A percentile compares a stretch with the other conserved stretches of the same genome.
Evolutionary conservation across 129 eudicot genomes (phyloP).

Genomic region (Centella asiatica): DNA sequence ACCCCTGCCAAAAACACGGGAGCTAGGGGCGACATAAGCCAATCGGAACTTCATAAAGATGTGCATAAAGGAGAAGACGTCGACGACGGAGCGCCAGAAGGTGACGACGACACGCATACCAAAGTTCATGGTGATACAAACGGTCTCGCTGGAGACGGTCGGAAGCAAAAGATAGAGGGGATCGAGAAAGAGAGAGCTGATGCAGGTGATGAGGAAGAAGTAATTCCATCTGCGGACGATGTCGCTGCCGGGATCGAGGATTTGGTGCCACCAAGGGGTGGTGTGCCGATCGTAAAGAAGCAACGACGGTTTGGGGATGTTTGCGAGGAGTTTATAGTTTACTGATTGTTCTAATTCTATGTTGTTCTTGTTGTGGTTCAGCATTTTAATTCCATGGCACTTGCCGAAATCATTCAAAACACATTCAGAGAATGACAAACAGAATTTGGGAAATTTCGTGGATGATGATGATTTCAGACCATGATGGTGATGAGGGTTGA

Average conservation of each 20-base stretch:
- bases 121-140: conserved; percentile 48
- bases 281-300: conserved; percentile 16
- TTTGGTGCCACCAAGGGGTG: conserved; percentile 51
- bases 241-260: conserved; percentile 62
- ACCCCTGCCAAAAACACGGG: conserved; percentile 72
- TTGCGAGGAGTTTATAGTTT: conserved; percentile 7
- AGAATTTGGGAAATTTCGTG: too few species aligned
- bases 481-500: too few species aligned
- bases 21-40: conserved; percentile 50
- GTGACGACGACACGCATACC: conserved; percentile 40
- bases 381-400: conserved; percentile 12
- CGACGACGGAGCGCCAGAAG: conserved; percentile 44
- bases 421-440: not conserved
- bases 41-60: conserved; percentile 66
- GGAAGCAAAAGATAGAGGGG: conserved; percentile 76
- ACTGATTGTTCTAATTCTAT: conserved; percentile 29
- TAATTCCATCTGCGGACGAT: conserved; percentile 70
- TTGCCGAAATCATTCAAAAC: too few species aligned
- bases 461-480: too few species aligned
- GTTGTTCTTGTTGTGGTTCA: conserved; percentile 29
- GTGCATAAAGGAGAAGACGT: conserved; percentile 51
- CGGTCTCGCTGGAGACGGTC: conserved; percentile 18
- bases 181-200: conserved; percentile 66
- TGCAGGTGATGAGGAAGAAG: conserved; percentile 53
- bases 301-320: conserved; percentile 22